Evolutionary conservation across 345 rosid species (phyloP).

Genomic region (Crucihimalaya himalaica): DNA sequence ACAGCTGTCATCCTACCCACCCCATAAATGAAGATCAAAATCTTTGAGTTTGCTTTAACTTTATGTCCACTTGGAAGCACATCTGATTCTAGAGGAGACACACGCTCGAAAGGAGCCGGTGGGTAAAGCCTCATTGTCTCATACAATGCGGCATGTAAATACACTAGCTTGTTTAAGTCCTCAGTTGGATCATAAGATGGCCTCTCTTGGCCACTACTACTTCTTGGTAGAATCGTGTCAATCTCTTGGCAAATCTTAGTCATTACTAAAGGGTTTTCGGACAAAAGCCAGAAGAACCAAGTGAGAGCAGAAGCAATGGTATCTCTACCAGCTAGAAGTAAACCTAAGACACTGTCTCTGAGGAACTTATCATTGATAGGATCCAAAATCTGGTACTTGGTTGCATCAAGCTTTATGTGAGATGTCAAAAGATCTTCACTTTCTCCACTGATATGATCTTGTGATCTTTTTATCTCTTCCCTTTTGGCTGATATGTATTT

Average conservation of each 20-base stretch:
- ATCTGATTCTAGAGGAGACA: not conserved
- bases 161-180: not conserved
- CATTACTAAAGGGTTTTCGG: not conserved
- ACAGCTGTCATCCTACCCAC: not conserved
- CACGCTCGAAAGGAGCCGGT: not conserved
- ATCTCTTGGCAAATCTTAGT: not conserved
- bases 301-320: not conserved
- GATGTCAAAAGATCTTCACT: constrained; percentile 1
- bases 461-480: not conserved
- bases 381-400: not conserved
- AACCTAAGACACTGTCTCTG: not conserved
- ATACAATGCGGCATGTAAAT: not conserved
- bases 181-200: not conserved
- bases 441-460: not conserved
- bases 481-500: not conserved
- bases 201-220: not conserved
- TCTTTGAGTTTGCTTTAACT: not conserved
- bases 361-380: not conserved
- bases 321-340: not conserved
- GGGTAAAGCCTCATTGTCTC: constrained; percentile 4
- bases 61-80: constrained; percentile 11
- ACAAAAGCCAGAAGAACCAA: constrained; percentile 5
- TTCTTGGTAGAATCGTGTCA: not conserved
- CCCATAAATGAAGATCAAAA: not conserved
- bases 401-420: constrained; percentile 1